Conservation (phyloP, 306 rosid species). For the Pyrus betulifolia region DNA sequence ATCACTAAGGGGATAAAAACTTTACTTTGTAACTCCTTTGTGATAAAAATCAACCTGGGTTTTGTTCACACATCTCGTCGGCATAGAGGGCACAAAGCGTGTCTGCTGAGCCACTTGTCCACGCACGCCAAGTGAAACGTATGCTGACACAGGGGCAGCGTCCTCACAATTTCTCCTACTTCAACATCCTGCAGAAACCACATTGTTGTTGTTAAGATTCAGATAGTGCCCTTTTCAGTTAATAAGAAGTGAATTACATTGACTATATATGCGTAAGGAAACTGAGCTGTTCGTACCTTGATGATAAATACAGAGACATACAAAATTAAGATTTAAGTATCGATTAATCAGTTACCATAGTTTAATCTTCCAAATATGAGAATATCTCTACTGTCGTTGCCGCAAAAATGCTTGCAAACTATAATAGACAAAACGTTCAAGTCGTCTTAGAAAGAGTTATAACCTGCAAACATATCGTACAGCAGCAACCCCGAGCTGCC, state of each 20-base stretch:
- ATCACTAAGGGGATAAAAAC: neutral
- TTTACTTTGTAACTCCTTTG: neutral
- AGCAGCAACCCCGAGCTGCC: conserved; percentile 36
- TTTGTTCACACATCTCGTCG: conserved; percentile 40
- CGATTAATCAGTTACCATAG: neutral
- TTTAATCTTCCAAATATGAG: neutral
- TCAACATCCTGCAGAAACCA: conserved; percentile 45
- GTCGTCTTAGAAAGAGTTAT: neutral
- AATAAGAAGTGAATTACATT: neutral
- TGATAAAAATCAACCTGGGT: neutral
- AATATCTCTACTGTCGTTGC: neutral
- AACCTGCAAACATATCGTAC: conserved; percentile 81
- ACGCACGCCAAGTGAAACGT: conserved; percentile 70
- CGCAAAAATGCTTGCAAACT: neutral
- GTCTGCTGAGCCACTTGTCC: conserved; percentile 68
- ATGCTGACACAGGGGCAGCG: conserved; percentile 54
- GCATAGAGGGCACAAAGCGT: conserved; percentile 72
- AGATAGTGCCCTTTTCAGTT: neutral
- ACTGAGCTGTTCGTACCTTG: neutral
- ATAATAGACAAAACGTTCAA: neutral
- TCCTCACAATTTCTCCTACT: conserved; percentile 60
- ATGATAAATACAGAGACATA: neutral
- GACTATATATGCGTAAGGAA: neutral
- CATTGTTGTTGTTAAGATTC: neutral
- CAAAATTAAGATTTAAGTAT: neutral